phyloP scores from a whole-genome alignment of 2,329 filamentous ascomycete species.

The Gnomoniopsis smithogilvyi region DNA sequence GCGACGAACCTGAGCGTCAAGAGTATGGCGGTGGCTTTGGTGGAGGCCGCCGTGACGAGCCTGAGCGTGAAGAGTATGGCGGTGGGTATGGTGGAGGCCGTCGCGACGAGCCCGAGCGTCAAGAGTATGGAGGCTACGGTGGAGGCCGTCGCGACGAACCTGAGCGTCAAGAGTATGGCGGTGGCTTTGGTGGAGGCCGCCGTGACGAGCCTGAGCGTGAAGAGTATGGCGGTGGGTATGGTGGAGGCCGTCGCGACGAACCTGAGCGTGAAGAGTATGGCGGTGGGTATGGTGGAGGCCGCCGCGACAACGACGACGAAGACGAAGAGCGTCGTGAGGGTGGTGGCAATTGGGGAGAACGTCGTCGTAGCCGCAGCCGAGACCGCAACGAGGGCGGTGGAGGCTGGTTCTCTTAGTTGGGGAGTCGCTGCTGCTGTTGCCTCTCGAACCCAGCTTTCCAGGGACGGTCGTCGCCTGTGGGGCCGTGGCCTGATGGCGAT shows the following conservation, averaged over 20 bases:
- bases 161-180: slow-evolving; percentile 9
- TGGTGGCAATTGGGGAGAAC: slow-evolving; percentile 15
- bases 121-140: slow-evolving; percentile 20
- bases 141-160: slow-evolving; percentile 19
- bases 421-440: background rate
- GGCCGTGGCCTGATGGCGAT: background rate
- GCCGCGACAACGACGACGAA: slow-evolving; percentile 18
- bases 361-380: slow-evolving; percentile 15
- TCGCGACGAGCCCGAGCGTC: slow-evolving; percentile 18
- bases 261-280: slow-evolving; percentile 18
- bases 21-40: slow-evolving; percentile 21
- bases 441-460: background rate
- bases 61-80: background rate
- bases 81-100: slow-evolving; percentile 17
- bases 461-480: background rate
- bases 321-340: slow-evolving; percentile 16
- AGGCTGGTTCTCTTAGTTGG: slow-evolving; percentile 15
- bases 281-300: slow-evolving; percentile 17
- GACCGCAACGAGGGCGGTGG: slow-evolving; percentile 17
- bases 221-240: slow-evolving; percentile 6
- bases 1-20: slow-evolving; percentile 18
- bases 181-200: slow-evolving; percentile 23
- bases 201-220: slow-evolving; percentile 7
- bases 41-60: slow-evolving; percentile 18
- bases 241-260: slow-evolving; percentile 20